phyloP scores from a whole-genome alignment of 2,329 filamentous ascomycete species.

The Fusarium solani-melongenae region DNA sequence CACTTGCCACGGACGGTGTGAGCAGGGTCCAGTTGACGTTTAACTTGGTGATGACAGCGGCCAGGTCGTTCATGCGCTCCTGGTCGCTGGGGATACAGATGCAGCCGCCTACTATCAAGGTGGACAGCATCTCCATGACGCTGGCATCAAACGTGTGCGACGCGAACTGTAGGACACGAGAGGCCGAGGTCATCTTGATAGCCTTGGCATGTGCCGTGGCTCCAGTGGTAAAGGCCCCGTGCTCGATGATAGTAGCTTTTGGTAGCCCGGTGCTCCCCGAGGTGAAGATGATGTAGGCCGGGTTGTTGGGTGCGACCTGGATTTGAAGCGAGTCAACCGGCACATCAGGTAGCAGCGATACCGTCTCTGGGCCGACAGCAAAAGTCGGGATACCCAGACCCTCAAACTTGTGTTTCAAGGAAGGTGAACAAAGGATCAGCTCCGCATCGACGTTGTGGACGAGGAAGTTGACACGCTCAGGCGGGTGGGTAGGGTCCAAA shows the following conservation, averaged over 20 bases:
- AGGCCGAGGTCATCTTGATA: constrained; percentile 11
- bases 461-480: constrained; percentile 29
- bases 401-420: not conserved
- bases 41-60: constrained; percentile 14
- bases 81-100: constrained; percentile 27
- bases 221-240: constrained; percentile 21
- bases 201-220: constrained; percentile 27
- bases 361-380: not conserved
- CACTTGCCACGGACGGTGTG: constrained; percentile 27
- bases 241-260: constrained; percentile 33
- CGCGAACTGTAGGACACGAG: constrained; percentile 31
- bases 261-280: constrained; percentile 36
- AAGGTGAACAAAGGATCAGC: constrained; percentile 18
- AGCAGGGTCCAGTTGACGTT: constrained; percentile 30
- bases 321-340: not conserved
- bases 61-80: constrained; percentile 27
- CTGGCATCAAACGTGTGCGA: constrained; percentile 27
- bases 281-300: constrained; percentile 36
- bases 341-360: not conserved
- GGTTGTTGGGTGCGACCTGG: not conserved
- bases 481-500: constrained; percentile 52
- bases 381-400: not conserved
- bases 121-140: constrained; percentile 37
- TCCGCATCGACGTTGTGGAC: constrained; percentile 18
- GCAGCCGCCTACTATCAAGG: constrained; percentile 34